Evolutionary conservation across 1,284 basidiomycete species (phyloP), one percentile per base, ranked within the genome.

Genomic region (Kalmanozyma brasiliensis): DNA sequence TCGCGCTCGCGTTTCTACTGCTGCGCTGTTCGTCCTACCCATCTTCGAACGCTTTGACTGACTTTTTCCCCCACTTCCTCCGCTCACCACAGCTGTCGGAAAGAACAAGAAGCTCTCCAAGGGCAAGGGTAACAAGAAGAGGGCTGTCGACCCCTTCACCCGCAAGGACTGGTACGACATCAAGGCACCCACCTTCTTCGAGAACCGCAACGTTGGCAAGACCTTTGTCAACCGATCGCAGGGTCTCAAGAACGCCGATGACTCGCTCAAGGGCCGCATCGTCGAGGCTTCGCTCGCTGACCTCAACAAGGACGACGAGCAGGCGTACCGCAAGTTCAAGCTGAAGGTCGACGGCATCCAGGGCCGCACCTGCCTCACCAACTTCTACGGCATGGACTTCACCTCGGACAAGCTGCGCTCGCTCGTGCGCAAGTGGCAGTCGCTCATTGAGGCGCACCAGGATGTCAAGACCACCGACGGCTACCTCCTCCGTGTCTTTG

Each of bases 311-410:
- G 96, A 98, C 84, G 95, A 98, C 87, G 96, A 99, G 84, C 93
- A 98, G 84, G 90, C 93, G 60, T 99, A 95, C 93, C 91, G 96
- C 84, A 98, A 99, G 89, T 95, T 99, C 86, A 93, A 94, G 86
- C 89, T 99, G 84, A 91, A 93, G 81, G 88, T 98, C 80, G 95
- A 98, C 84, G 95, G 98, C 83, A 88, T 99, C 74, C 91, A 97
- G 86, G 96, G 95, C 87, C 96, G 94, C 88, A 95, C 92, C 88
- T 98, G 94, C 88, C 88, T 98, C 59, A 98, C 96, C 85, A 97
- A 95, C 86, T 99, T 99, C 91, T 91, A 95, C 86, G 96, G 95
- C 84, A 98, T 99, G 96, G 93, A 96, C 87, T 98, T 99, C 87
- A 98, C 96, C 73, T 96, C 94, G 73, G 96, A 99, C 90, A 98